These are phyloP conservation scores for Dinochytrium kinnereticum DNA, from an alignment of 371 early-diverging fungal species.

Conservation along the genomic window DNA sequence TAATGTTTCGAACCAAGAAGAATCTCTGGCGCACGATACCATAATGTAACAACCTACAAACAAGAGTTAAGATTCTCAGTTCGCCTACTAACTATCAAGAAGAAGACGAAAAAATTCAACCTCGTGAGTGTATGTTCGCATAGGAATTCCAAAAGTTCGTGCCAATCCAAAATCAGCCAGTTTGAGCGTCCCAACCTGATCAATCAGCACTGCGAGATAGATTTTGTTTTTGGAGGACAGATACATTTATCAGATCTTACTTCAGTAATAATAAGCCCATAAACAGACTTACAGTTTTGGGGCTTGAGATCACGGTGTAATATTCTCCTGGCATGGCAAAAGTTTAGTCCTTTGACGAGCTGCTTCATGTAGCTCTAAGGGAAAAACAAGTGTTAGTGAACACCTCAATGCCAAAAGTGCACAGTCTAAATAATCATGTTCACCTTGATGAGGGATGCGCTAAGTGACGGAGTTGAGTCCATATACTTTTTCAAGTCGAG, in stretches of 20 bases:
- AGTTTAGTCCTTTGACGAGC: constrained; percentile 79
- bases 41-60: constrained; percentile 93
- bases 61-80: too few relatives aligned
- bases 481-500: constrained; percentile 95
- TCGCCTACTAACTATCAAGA: neutral
- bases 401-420: too few relatives aligned
- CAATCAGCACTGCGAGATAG: constrained; percentile 78
- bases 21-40: constrained; percentile 98
- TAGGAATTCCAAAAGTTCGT: constrained; percentile 85
- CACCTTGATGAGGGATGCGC: constrained; percentile 74
- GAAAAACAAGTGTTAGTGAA: too few relatives aligned
- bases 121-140: constrained; percentile 96
- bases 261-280: neutral
- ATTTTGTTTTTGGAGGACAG: too few relatives aligned
- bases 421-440: neutral
- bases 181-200: constrained; percentile 81
- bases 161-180: constrained; percentile 96
- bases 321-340: constrained; percentile 87
- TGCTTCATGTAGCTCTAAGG: constrained; percentile 94
- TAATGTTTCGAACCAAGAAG: constrained; percentile 91
- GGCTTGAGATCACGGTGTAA: constrained; percentile 94
- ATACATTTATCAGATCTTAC: too few relatives aligned
- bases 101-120: constrained; percentile 40
- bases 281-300: constrained; percentile 57
- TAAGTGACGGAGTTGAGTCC: constrained; percentile 73